Evolutionary conservation across 345 rosid genomes (phyloP).

Genomic region (Cochlearia excelsa): DNA sequence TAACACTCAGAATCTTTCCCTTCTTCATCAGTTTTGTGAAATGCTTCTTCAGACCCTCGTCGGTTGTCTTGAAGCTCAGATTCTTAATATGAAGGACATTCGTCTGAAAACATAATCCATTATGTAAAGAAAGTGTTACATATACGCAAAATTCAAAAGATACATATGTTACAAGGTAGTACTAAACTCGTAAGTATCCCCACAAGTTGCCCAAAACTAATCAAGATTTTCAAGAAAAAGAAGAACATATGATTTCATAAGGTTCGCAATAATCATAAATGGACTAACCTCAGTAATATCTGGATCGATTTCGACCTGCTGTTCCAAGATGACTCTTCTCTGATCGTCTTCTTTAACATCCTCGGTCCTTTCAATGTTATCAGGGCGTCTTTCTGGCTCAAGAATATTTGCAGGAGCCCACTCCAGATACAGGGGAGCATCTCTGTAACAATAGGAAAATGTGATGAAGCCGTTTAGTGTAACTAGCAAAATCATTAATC

Average conservation of each 20-base stretch:
- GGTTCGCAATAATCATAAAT: constrained; percentile 12
- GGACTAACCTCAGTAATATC: constrained; percentile 73
- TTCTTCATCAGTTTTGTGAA: constrained; percentile 57
- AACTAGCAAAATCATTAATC: constrained; percentile 6
- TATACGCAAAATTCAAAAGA: constrained; percentile 23
- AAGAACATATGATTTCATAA: background rate
- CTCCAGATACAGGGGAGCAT: constrained; percentile 86
- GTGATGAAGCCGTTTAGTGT: constrained; percentile 12
- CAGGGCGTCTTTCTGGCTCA: constrained; percentile 37
- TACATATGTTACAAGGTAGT: constrained; percentile 1
- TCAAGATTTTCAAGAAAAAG: constrained; percentile 11
- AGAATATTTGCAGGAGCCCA: constrained; percentile 90
- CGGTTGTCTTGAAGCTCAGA: constrained; percentile 85
- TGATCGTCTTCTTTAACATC: constrained; percentile 57
- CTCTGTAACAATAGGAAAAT: constrained; percentile 50
- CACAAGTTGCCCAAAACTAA: constrained; percentile 13
- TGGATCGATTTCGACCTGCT: constrained; percentile 64
- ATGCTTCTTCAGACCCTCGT: constrained; percentile 73
- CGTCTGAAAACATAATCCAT: constrained; percentile 55
- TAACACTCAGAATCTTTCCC: constrained; percentile 71
- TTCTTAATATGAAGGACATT: constrained; percentile 83
- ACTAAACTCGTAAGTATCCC: constrained; percentile 5
- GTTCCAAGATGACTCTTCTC: constrained; percentile 62
- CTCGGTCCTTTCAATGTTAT: constrained; percentile 37
- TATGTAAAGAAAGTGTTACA: constrained; percentile 21